Evolutionary conservation across 768 basidiomycete genomes (phyloP), one percentile per base, ranked within the genome.

Genomic region (Russula sp.): DNA sequence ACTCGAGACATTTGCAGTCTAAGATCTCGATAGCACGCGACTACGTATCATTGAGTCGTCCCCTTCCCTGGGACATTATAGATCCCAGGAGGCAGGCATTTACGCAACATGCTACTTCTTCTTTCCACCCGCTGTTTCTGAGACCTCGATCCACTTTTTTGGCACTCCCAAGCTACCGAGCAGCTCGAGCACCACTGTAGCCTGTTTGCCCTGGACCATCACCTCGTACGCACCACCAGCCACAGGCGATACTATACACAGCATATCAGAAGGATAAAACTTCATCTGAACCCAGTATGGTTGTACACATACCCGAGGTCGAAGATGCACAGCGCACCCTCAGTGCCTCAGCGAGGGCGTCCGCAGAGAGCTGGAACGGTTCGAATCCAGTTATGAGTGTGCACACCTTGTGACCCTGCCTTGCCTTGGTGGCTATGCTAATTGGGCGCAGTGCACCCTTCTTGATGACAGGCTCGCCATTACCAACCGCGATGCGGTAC

Each of bases 141-240:
- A 70, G 1, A 78, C 73, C 69, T 83, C 82, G 55, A 95, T 87
- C 89, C 90, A 95, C 68, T 79, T 79, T 75, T 87, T 89, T 32
- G 92, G 90, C 36, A 95, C 81, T 0, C 93, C 91, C 65, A 81
- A 83, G 25, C 75, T 78, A 3, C 81, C 70, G 43, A 97, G 71
- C 62, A 91, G 80, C 5, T 89, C 87, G 10, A 79, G 75, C 11
- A 93, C 86, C 2, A 77, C 74, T 65, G 81, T 79, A 20, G 78
- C 76, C 68, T 96, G 93, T 64, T 88, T 89, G 2, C 94, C 94
- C 69, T 96, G 94, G 0, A 96, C 86, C 64, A 88, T 75, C 9
- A 97, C 84, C 67, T 94, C 90, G 56, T 81, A 66, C 1, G 81
- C 81, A 2, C 81, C 75, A 0, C 87, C 86, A 6, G 75, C 76